These are phyloP conservation scores for Exserohilum turcica DNA, from an alignment of 2,329 filamentous ascomycete species.

Conservation along the genomic window DNA sequence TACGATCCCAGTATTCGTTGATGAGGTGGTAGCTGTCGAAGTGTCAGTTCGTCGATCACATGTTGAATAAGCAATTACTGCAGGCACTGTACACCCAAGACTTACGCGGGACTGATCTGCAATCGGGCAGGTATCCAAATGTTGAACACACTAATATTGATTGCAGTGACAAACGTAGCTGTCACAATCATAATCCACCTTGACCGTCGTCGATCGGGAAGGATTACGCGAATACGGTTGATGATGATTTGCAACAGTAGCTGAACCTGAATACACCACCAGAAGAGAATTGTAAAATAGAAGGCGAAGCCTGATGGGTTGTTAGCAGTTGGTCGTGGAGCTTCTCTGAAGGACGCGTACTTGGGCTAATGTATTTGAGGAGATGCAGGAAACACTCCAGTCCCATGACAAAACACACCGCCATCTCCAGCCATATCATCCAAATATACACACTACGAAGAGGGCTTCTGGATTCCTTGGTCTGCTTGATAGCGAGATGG, in stretches of 20 bases:
- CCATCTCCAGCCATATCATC: conserved; percentile 57
- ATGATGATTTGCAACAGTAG: conserved; percentile 50
- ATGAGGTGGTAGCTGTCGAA: conserved; percentile 32
- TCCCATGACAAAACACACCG: conserved; percentile 52
- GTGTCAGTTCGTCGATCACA: conserved; percentile 7
- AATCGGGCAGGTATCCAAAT: conserved; percentile 51
- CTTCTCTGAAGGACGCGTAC: conserved; percentile 20
- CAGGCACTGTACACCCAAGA: background rate
- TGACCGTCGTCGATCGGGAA: conserved; percentile 39
- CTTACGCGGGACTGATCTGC: conserved; percentile 34
- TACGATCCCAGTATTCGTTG: conserved; percentile 49
- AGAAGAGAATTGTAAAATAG: conserved; percentile 43
- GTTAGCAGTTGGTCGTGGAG: conserved; percentile 1
- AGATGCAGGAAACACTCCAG: conserved; percentile 48
- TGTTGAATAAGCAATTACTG: no score
- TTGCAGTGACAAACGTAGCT: conserved; percentile 45
- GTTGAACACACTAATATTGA: conserved; percentile 47
- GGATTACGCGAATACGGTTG: conserved; percentile 47
- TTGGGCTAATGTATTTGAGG: conserved; percentile 40
- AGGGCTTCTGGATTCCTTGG: conserved; percentile 31
- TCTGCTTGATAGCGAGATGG: conserved; percentile 42
- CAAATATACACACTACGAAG: conserved; percentile 52
- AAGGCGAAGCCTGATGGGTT: conserved; percentile 37
- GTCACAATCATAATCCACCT: conserved; percentile 45
- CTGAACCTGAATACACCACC: conserved; percentile 48